Conservation (phyloP, 2,329 filamentous ascomycete genomes). For the Aspergillus ochraceoroseus region DNA sequence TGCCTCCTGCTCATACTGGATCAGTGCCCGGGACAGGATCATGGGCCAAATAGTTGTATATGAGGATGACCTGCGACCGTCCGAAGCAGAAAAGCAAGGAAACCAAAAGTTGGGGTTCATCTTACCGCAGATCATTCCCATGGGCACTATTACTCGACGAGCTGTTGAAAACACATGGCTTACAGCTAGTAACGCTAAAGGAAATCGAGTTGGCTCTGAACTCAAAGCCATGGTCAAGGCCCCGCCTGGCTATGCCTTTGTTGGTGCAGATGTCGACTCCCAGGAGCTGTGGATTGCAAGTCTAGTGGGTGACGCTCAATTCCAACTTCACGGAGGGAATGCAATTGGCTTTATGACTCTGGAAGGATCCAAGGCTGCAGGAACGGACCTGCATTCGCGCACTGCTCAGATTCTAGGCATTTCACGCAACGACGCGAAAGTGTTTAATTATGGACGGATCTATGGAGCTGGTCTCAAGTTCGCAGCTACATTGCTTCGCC, state of each 20-base stretch:
- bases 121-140: conserved; percentile 89
- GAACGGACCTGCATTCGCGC: conserved; percentile 89
- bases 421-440: conserved; percentile 88
- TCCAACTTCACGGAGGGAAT: conserved; percentile 91
- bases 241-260: conserved; percentile 84
- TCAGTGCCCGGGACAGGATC: conserved; percentile 88
- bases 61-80: conserved; percentile 53
- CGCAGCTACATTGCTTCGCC: conserved; percentile 78
- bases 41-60: conserved; percentile 95
- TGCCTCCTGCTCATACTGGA: conserved; percentile 98
- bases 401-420: conserved; percentile 91
- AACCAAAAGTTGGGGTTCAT: conserved; percentile 68
- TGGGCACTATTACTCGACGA: conserved; percentile 93
- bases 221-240: conserved; percentile 95
- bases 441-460: conserved; percentile 98
- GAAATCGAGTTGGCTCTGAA: conserved; percentile 91
- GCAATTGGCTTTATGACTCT: conserved; percentile 99
- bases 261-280: conserved; percentile 95
- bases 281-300: conserved; percentile 98
- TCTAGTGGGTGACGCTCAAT: conserved; percentile 87
- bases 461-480: conserved; percentile 97
- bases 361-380: conserved; percentile 88
- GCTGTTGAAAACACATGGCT: conserved; percentile 98
- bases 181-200: conserved; percentile 94
- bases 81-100: conserved; percentile 16